Percentiles rank a stretch among this genome's conserved stretches.
Conservation (phyloP, 2,329 filamentous ascomycete species). For the Pseudogymnoascus sp. region DNA sequence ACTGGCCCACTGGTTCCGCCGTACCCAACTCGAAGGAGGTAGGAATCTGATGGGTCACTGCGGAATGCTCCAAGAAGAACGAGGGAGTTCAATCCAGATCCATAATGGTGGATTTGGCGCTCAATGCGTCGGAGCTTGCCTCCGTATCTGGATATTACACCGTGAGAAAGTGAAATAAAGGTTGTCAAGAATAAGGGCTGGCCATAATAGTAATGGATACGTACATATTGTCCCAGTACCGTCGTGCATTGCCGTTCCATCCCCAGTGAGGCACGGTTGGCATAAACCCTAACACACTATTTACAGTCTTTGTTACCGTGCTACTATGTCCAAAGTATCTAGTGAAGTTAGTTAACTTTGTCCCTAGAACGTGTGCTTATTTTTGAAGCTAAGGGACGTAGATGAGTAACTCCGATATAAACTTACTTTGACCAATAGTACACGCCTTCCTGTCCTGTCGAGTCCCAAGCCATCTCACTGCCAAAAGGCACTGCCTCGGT, state of each 20-base stretch:
- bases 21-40: conserved; percentile 47
- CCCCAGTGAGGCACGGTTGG: conserved; percentile 54
- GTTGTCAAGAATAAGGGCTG: background rate
- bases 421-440: conserved; percentile 45
- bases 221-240: conserved; percentile 53
- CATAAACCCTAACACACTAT: conserved; percentile 49
- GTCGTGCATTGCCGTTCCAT: conserved; percentile 53
- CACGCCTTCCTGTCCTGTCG: conserved; percentile 53
- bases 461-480: conserved; percentile 58
- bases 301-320: conserved; percentile 45
- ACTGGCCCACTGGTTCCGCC: conserved; percentile 46
- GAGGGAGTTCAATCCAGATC: conserved; percentile 50
- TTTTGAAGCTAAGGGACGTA: conserved; percentile 26
- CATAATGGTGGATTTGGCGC: conserved; percentile 53
- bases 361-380: background rate
- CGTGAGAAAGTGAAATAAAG: background rate
- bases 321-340: conserved; percentile 41
- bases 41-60: conserved; percentile 37
- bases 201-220: background rate
- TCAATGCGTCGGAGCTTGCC: conserved; percentile 35
- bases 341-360: background rate
- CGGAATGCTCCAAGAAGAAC: conserved; percentile 47
- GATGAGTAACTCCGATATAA: background rate
- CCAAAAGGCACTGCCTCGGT: conserved; percentile 46
- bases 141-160: background rate